Conservation (phyloP, 2,329 filamentous ascomycete species). For the Aspergillus nomiae region DNA sequence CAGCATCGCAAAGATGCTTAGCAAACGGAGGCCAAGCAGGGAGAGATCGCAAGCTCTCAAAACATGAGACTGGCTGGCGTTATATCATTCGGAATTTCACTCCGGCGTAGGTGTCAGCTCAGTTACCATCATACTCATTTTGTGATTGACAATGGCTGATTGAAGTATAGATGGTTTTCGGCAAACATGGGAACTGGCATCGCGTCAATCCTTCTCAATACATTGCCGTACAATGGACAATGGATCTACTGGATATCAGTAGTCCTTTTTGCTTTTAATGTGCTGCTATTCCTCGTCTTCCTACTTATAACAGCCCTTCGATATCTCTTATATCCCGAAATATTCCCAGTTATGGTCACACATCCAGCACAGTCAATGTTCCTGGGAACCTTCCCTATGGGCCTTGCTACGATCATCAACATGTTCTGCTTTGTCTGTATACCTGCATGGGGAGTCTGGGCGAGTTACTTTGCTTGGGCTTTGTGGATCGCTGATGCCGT, state of each 20-base stretch:
- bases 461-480: conserved; percentile 55
- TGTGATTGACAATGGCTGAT: not conserved
- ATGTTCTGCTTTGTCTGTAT: conserved; percentile 62
- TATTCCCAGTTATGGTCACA: conserved; percentile 64
- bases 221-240: conserved; percentile 35
- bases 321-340: conserved; percentile 64
- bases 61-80: conserved; percentile 33
- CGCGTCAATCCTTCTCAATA: conserved; percentile 37
- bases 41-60: not conserved
- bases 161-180: conserved; percentile 33
- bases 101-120: conserved; percentile 37
- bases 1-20: not conserved
- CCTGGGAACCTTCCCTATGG: conserved; percentile 67
- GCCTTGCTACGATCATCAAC: conserved; percentile 65
- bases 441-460: conserved; percentile 59
- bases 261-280: conserved; percentile 30
- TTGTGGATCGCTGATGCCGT: conserved; percentile 59
- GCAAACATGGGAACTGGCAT: conserved; percentile 43
- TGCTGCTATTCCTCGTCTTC: conserved; percentile 27
- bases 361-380: conserved; percentile 68
- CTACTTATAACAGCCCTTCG: conserved; percentile 56
- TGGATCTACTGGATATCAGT: conserved; percentile 41
- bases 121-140: not conserved
- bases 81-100: conserved; percentile 33
- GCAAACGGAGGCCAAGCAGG: not conserved